Base-by-base conservation (phyloP, 495 filamentous ascomycete genomes). In the Aspergillus egyptiacus region DNA sequence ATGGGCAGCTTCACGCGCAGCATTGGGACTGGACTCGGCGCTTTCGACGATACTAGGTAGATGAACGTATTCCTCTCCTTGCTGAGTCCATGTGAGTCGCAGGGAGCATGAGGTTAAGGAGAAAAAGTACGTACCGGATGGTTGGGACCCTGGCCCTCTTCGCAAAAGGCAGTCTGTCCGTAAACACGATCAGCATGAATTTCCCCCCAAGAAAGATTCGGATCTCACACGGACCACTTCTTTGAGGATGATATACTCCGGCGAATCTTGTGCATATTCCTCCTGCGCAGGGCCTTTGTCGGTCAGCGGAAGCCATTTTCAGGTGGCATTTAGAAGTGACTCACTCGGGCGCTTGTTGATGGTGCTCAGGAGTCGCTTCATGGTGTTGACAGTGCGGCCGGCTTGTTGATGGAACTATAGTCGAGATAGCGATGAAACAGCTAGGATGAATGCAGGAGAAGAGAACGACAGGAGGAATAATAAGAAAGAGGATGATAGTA, bases 31-130 rank as follows among this genome's bases (percentile, higher is more conserved):
- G 24, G 89, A 95, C 63, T 96, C 94, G 71, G 91, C 91, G 23
- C 83, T 78, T 54, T 97, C 94, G 65, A 99, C 94, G 55, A 99
- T 96, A 22, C 81, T 74, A 6, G 94, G 93, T n/a, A 99, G 85
- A 57, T 87, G 86, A 30, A 95, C 80, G 50, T 94, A 89, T 70
- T 97, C 93, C 58, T 89, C 85, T 53, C 86, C 87, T 73, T 89
- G 65, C 53, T 46, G 30, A 11, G 17, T 20, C 19, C 28, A 19
- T 27, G 32, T 46, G 2, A 46, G 32, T 14, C 1, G 18, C 27
- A 13, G 28, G 8, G 14, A 5, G 9, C 10, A 23, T 22, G 13
- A 11, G 7, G 6, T 11, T 8, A 13, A 19, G 18, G n/a, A 32
- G 32, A 36, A 34, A 31, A 36, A 36, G 27, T 37, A 53, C 79